Evolutionary conservation across 805 yeast species (phyloP), one percentile per base, ranked within the genome.

Genomic region (Candida takata): DNA sequence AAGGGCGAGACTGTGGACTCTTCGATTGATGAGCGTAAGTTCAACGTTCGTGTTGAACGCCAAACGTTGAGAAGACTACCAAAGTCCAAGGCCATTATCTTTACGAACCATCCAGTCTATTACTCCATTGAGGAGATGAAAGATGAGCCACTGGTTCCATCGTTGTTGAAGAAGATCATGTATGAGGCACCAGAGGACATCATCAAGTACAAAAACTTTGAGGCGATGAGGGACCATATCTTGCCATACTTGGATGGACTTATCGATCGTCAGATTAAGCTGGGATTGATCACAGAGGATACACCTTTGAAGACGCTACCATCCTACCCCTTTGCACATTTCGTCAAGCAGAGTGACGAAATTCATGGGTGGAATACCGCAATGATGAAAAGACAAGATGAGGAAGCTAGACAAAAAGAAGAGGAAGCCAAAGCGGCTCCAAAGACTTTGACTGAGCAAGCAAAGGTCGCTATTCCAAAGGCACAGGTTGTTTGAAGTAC

Each of bases 121-220:
- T 83, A 83, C 56, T 72, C 82, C 3, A 74, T 83, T 28, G 88
- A 82, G 27, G 90, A 84, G 50, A 76, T 83, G 74, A 81, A 83
- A 42, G 87, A 83, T 49, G 86, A 81, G 51, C 90, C 94, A 4
- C 56, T 79, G 49, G 73, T 83, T 18, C 86, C 87, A 7, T 73
- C 83, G 0, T 61, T 80, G 33, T 54, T 80, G 33, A 70, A 71
- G 50, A 79, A 77, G 47, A 74, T 78, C 34, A 60, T 80, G 24
- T 72, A 60, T 43, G 85, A 79, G 53, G 85, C 76, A 0, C 85
- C 86, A 8, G 77, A 72, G 42, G 71, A 69, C 34, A 80, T 80
- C 41, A 57, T 74, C 50, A 73, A 74, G 52, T 81, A 80, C 57
- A 80, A 80, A 52, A 69, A 69, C 44, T 79, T 79, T 45, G 76